phyloP scores from a whole-genome alignment of 2,329 filamentous ascomycete genomes.

The Macroventuria anomochaeta region DNA sequence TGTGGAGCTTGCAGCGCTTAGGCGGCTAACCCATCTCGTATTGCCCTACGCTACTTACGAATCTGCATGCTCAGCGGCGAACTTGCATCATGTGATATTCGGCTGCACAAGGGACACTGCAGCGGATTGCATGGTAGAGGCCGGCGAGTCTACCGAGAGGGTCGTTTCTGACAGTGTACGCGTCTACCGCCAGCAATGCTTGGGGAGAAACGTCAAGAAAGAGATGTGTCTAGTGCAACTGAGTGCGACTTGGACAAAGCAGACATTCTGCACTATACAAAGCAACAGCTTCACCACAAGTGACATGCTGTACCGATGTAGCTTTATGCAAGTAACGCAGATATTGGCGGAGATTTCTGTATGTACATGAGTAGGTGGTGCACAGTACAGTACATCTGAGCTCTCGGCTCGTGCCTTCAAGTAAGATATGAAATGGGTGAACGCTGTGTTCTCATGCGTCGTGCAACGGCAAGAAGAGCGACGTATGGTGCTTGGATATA shows the following conservation, averaged over 20 bases:
- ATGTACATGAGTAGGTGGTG: too few relatives aligned
- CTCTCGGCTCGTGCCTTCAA: background rate
- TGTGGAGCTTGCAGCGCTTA: conserved; percentile 4
- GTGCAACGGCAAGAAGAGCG: too few relatives aligned
- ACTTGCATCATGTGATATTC: background rate
- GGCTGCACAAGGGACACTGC: background rate
- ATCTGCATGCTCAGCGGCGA: background rate
- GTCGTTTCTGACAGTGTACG: too few relatives aligned
- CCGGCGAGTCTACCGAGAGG: too few relatives aligned
- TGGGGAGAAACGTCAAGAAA: too few relatives aligned
- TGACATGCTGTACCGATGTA: background rate
- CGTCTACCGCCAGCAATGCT: too few relatives aligned
- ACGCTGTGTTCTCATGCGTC: too few relatives aligned
- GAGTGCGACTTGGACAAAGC: too few relatives aligned
- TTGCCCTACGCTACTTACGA: background rate
- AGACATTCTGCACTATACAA: background rate
- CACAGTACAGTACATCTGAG: background rate
- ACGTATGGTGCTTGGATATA: too few relatives aligned
- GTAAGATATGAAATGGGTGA: too few relatives aligned
- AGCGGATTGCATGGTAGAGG: background rate
- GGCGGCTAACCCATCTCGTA: conserved; percentile 5
- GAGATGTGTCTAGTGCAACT: background rate
- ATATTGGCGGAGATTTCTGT: too few relatives aligned
- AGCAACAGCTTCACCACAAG: background rate
- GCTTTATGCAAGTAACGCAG: background rate